phyloP scores from a whole-genome alignment of 2,329 filamentous ascomycete species.

The Fusarium citri region DNA sequence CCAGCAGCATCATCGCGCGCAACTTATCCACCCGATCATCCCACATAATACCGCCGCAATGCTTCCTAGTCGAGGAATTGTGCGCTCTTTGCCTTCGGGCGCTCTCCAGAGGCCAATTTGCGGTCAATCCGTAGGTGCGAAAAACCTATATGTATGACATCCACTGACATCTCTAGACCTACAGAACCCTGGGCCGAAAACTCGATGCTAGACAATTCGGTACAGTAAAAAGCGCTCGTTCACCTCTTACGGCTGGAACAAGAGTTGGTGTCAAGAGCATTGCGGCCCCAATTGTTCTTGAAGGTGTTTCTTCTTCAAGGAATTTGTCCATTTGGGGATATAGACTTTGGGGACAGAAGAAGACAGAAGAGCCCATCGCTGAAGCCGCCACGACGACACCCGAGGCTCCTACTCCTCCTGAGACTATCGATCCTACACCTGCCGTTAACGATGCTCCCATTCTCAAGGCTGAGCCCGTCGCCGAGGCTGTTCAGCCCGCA shows the following conservation, averaged over 20 bases:
- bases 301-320: conserved; percentile 48
- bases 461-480: conserved; percentile 36
- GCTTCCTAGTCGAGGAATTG: conserved; percentile 60
- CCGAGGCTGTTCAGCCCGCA: conserved; percentile 35
- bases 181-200: conserved; percentile 47
- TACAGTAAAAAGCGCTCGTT: conserved; percentile 45
- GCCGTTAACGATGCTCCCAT: conserved; percentile 28
- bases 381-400: conserved; percentile 33
- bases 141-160: background rate
- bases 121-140: conserved; percentile 46
- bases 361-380: conserved; percentile 37
- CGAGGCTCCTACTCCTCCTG: conserved; percentile 34
- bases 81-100: conserved; percentile 53
- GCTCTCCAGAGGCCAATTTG: conserved; percentile 48
- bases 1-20: conserved; percentile 32
- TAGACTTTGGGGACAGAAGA: conserved; percentile 44
- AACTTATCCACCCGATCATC: conserved; percentile 28
- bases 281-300: conserved; percentile 48
- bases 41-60: conserved; percentile 50
- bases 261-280: conserved; percentile 39
- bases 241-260: conserved; percentile 37
- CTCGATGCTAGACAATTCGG: conserved; percentile 53
- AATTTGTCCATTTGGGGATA: conserved; percentile 52
- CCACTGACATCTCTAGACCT: conserved; percentile 32
- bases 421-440: conserved; percentile 24